Percentiles rank a stretch among this genome's conserved stretches.
phyloP scores from a whole-genome alignment of 2,329 filamentous ascomycete genomes.

The Dactylellina sp. region DNA sequence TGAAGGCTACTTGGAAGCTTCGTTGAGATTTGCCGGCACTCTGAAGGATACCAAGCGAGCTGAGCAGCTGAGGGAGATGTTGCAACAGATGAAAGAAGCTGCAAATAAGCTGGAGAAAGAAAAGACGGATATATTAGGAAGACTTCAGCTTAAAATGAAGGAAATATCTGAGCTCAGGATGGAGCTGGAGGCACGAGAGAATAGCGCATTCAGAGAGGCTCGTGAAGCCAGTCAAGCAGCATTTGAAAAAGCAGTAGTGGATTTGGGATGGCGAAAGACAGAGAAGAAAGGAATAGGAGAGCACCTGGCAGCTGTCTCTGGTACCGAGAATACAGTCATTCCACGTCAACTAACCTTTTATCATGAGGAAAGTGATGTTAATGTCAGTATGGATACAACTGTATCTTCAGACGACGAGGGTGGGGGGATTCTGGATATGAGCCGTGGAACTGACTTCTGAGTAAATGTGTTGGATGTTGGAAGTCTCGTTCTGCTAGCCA shows the following conservation, averaged over 20 bases:
- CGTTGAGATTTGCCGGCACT: not conserved
- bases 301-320: too few species aligned
- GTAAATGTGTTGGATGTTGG: not conserved
- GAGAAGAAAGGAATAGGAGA: not conserved
- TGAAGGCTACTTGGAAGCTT: not conserved
- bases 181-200: too few species aligned
- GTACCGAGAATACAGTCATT: too few species aligned
- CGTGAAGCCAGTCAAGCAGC: too few species aligned
- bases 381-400: constrained; percentile 5
- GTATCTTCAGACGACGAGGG: not conserved
- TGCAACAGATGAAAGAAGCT: not conserved
- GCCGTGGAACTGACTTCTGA: too few species aligned
- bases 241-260: not conserved
- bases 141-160: not conserved
- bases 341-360: too few species aligned
- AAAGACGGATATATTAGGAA: not conserved
- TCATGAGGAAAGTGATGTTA: not conserved
- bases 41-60: constrained; percentile 14
- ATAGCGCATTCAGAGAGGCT: too few species aligned
- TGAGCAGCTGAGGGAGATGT: not conserved
- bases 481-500: not conserved
- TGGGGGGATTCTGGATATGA: too few species aligned
- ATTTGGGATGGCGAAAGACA: not conserved
- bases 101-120: not conserved
- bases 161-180: too few species aligned